These are phyloP conservation scores for Schizochytrium sp. DNA, from an alignment of 108 stramenopile genomes.

Conservation along the genomic window DNA sequence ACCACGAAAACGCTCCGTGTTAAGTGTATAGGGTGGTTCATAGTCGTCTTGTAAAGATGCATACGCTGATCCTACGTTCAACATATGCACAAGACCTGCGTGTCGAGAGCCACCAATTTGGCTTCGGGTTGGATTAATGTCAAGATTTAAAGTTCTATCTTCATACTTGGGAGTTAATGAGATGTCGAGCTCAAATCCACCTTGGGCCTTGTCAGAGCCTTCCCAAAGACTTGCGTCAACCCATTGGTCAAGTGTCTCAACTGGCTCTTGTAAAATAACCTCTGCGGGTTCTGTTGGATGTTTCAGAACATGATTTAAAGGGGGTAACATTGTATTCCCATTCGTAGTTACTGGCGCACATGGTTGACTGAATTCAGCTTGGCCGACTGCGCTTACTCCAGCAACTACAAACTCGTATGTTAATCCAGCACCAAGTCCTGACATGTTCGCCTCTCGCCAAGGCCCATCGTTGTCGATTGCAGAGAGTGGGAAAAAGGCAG, in stretches of 20 bases:
- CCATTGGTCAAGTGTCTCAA: conserved; percentile 47
- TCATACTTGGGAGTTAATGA: conserved; percentile 33
- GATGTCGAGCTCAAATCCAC: neutral
- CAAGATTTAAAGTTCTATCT: neutral
- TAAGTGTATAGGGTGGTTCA: conserved; percentile 25
- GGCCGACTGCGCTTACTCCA: conserved; percentile 44
- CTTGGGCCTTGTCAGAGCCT: neutral
- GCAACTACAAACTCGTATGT: conserved; percentile 42
- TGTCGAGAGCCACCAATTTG: neutral
- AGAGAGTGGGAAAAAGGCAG: neutral
- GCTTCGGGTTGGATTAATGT: conserved; percentile 11
- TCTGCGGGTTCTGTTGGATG: conserved; percentile 9
- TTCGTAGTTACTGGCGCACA: neutral
- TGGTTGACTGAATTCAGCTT: conserved; percentile 38
- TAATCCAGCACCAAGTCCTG: neutral
- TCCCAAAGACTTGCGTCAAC: neutral
- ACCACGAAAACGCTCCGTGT: conserved; percentile 26
- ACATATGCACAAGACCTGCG: conserved; percentile 31
- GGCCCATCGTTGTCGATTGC: neutral
- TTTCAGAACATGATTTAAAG: conserved; percentile 5
- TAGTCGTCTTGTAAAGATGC: neutral
- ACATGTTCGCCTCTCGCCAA: conserved; percentile 28
- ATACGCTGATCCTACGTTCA: conserved; percentile 53
- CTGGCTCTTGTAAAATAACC: neutral
- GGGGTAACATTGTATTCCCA: neutral